phyloP scores from a whole-genome alignment of 177 flowering plant species.

The Vitis hybrid region DNA sequence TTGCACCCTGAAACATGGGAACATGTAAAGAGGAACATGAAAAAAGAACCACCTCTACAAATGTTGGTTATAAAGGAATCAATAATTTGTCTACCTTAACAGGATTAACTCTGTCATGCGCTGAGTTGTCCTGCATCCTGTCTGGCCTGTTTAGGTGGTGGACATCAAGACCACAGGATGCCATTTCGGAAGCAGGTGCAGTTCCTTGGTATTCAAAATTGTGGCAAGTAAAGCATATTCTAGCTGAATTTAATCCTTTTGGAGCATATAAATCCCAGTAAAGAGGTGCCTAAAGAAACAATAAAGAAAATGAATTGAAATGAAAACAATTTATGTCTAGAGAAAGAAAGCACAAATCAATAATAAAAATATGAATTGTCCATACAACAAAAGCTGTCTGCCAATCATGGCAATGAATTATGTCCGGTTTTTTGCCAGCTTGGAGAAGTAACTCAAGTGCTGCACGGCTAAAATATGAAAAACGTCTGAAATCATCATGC shows the following conservation, averaged over 20 bases:
- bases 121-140: constrained; percentile 88
- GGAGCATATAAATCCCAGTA: constrained; percentile 93
- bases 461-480: constrained; percentile 96
- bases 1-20: constrained; percentile 64
- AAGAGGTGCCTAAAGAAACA: constrained; percentile 72
- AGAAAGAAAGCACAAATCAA: not conserved
- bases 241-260: constrained; percentile 86
- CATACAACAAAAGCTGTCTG: constrained; percentile 96
- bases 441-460: constrained; percentile 91
- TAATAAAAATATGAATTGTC: not conserved
- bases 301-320: not conserved
- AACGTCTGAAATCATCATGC: constrained; percentile 88
- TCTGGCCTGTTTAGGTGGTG: constrained; percentile 88
- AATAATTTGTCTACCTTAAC: constrained; percentile 58
- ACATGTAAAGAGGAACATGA: not conserved
- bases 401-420: constrained; percentile 99
- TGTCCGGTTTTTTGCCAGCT: constrained; percentile 95
- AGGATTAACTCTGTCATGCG: constrained; percentile 75
- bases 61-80: not conserved
- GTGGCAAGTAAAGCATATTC: constrained; percentile 97
- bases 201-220: constrained; percentile 97
- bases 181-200: constrained; percentile 81
- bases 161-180: constrained; percentile 94
- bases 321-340: not conserved
- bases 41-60: not conserved